Percentiles rank a stretch among this genome's conserved stretches.
Conservation (phyloP, 2,329 filamentous ascomycete genomes). For the Paraconiothyrium sp. region DNA sequence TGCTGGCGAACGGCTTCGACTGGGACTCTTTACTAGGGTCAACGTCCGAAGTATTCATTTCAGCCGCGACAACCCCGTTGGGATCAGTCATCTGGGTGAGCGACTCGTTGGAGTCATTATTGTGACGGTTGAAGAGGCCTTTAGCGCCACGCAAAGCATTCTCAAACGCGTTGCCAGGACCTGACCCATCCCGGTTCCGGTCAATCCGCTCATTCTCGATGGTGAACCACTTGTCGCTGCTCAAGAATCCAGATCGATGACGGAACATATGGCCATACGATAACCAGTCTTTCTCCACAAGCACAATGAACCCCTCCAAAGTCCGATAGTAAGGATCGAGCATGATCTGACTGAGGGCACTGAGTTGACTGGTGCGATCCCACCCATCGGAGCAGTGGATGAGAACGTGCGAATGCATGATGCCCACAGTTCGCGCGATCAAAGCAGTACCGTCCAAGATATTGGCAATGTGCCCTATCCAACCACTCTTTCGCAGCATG, state of each 20-base stretch:
- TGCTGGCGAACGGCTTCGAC: slow-evolving; percentile 39
- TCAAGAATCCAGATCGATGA: slow-evolving; percentile 86
- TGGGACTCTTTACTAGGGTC: slow-evolving; percentile 52
- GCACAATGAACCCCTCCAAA: slow-evolving; percentile 89
- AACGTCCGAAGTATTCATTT: slow-evolving; percentile 58
- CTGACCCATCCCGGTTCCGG: slow-evolving; percentile 44
- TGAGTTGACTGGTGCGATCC: slow-evolving; percentile 96
- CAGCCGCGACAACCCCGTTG: slow-evolving; percentile 60
- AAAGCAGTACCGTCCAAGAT: slow-evolving; percentile 85
- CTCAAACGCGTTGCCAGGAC: slow-evolving; percentile 79
- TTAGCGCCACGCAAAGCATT: slow-evolving; percentile 85
- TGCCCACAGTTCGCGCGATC: slow-evolving; percentile 86
- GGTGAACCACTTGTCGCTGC: slow-evolving; percentile 92
- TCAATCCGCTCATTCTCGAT: slow-evolving; percentile 82
- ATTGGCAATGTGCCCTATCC: slow-evolving; percentile 87
- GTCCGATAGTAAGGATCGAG: slow-evolving; percentile 96
- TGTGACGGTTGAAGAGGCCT: slow-evolving; percentile 85
- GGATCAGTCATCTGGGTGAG: slow-evolving; percentile 61
- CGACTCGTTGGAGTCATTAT: slow-evolving; percentile 71
- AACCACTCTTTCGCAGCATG: slow-evolving; percentile 81
- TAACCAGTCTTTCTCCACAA: slow-evolving; percentile 97
- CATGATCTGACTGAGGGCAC: slow-evolving; percentile 89
- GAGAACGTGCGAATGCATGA: slow-evolving; percentile 92
- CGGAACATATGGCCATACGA: slow-evolving; percentile 99
- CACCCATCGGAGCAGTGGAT: slow-evolving; percentile 99